Base-by-base conservation (phyloP, 768 basidiomycete genomes). In the Cubamyces lactineus region DNA sequence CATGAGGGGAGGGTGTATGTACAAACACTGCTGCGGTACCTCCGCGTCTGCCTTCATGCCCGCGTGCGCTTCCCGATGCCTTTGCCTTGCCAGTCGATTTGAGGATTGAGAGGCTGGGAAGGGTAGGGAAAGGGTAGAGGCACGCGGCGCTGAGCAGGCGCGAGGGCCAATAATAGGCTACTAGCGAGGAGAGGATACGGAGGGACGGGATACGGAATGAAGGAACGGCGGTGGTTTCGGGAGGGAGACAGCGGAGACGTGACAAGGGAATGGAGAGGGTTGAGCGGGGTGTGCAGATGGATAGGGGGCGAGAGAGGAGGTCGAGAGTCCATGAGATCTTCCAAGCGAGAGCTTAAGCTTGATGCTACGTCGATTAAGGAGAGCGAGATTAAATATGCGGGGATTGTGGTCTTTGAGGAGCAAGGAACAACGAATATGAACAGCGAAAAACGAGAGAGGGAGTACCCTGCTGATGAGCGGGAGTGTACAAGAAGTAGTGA, bases 311-410 rank as follows among this genome's bases (percentile, higher is more conserved):
- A 49, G 57, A n/a, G 21, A 17, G 19, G 13, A n/a, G n/a, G 28
- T 24, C 17, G 48, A 34, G 50, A 34, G 57, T 59, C 57, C 57
- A n/a, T n/a, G 41, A 23, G 15, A 26, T 6, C 38, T 23, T 45
- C 34, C 42, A 43, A 17, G 42, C 48, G 17, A 26, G 9, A 49
- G 48, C 28, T 9, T 41, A 21, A 52, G 57, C 49, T 34, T 43
- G 43, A 59, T 45, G 57, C 57, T 59, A 59, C 28, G 53, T 30
- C 19, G 13, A 55, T 60, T 51, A 64, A 23, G 11, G 28, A 60
- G 23, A 26, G 23, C 16, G 42, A 8, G 48, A 21, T 30, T 51
- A 51, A 41, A 48, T 53, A 64, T n/a, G 42, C 15, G 26, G 11
- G 24, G 9, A 40, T 12, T n/a, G 34, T 43, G n/a, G 57, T 24